Evolutionary conservation across 352 stramenopile species (phyloP), one percentile per base, ranked within the genome.

Genomic region (Phytophthora constricta): DNA sequence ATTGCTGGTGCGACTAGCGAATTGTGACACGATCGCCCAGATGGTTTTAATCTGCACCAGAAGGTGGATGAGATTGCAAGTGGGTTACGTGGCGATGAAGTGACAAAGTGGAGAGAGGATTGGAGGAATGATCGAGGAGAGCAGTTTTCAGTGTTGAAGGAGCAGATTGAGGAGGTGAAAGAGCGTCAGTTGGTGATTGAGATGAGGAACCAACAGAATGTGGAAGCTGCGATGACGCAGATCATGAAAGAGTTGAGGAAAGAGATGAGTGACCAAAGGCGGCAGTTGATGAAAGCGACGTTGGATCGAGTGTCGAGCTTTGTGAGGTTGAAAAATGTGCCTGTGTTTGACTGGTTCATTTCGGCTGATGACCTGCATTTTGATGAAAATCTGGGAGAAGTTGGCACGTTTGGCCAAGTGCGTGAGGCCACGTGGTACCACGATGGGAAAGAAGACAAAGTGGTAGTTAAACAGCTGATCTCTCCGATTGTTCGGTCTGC

Each of bases 391-490:
- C 13, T 17, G 16, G 16, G 5, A 16, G 26, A 11, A 9, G 26
- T 23, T 7, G 26, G 47, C 25, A 19, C 25, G 23, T 54, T 54
- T 41, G 47, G 25, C 4, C 13, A 39, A 5, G n/a, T 14, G 14
- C 11, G 13, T 23, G 23, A n/a, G 17, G 47, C 47, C 23, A 54
- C 22, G 25, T 54, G 47, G 26, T 54, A 34, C 33, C 47, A 54
- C 16, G 25, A 54, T 41, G 26, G 47, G 17, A 14, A 23, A 25
- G 16, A 16, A 11, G 53, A 77, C 42, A 58, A 62, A 28, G 74
- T 79, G 8, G 70, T 77, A 13, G 67, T 82, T 16, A 82, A 82
- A 56, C 70, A 77, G 55, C 51, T 82, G 13, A 28, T 79, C 47
- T 58, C 74, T 1, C 67, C 71, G 33, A 82, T 54, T 13, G 23